Base-by-base conservation (phyloP, 73 alveolate species). In the Paramecium bursaria region DNA sequence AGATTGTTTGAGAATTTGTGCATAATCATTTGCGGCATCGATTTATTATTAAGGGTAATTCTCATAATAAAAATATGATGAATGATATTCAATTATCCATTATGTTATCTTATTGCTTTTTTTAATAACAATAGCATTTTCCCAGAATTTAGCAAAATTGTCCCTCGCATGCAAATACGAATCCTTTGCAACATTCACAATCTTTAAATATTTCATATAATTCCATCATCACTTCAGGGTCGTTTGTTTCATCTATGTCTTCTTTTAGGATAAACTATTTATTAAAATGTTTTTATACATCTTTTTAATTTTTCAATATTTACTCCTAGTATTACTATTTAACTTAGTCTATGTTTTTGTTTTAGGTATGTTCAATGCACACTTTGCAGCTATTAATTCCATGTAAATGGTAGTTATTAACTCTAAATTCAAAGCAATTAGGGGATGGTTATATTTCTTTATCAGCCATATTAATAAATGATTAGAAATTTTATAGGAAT, bases 111-210 rank as follows among this genome's bases (percentile, higher is more conserved):
- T 67, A 67, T 17, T 39, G 10, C n/a, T 67, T 57, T 42, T 67
- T 67, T 27, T 67, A 39, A n/a, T 21, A 15, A 29, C 82, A 67
- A 67, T 67, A 67, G 44, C 82, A 67, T 30, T 6, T 25, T 19
- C 55, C 53, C 44, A 67, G 27, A 21, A 39, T 19, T 39, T 67
- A 39, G 13, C 82, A 67, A 5, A 67, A 39, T 46, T 22, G 11
- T 13, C 82, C 82, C 19, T 67, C 82, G 14, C 82, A 67, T 39
- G 33, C 44, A 44, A 67, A 39, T 7, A 67, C 82, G 9, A 67
- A 39, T 67, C 82, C 82, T 27, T 67, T 67, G 14, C 82, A 67
- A 42, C 82, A 67, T 25, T 53, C 60, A 39, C 82, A 67, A 42
- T 47, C 60, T 39, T 47, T 19, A 67, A 39, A 67, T 67, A 21